Conservation (phyloP, 2,329 filamentous ascomycete species). For the Fusarium brachygibbosum region DNA sequence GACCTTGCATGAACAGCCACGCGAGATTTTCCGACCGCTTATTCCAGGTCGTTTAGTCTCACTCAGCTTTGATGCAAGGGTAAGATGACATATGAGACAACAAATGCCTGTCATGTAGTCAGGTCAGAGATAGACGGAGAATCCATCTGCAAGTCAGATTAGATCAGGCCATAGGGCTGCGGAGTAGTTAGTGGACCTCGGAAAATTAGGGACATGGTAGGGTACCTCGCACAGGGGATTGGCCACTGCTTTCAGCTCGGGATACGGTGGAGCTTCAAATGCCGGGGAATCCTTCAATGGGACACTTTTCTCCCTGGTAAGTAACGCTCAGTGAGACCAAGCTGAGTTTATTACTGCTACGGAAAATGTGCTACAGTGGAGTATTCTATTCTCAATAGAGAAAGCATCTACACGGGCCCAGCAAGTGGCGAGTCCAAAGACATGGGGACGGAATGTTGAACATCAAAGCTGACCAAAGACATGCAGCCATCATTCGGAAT, state of each 20-base stretch:
- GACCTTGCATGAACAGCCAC: neutral
- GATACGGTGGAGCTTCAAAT: neutral
- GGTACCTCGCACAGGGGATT: neutral
- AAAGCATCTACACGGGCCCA: no score
- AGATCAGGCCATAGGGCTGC: neutral
- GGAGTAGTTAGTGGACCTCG: neutral
- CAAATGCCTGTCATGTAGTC: neutral
- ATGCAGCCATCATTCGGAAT: neutral
- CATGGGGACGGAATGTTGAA: neutral
- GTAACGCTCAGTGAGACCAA: no score
- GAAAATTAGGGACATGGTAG: neutral
- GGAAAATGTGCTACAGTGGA: neutral
- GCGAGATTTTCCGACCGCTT: neutral
- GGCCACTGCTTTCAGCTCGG: neutral
- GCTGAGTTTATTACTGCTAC: neutral
- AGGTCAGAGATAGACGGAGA: neutral
- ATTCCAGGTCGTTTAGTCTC: neutral
- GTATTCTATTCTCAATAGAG: neutral
- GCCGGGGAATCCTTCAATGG: neutral
- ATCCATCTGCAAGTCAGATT: neutral
- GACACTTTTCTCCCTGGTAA: neutral
- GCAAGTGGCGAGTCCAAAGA: neutral
- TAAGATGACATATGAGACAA: neutral
- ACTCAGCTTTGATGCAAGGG: neutral
- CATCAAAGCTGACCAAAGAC: neutral